A percentile compares a stretch with the other conserved stretches of the same genome.
phyloP scores from a whole-genome alignment of 2,329 filamentous ascomycete species.

The Alternaria burnsii region DNA sequence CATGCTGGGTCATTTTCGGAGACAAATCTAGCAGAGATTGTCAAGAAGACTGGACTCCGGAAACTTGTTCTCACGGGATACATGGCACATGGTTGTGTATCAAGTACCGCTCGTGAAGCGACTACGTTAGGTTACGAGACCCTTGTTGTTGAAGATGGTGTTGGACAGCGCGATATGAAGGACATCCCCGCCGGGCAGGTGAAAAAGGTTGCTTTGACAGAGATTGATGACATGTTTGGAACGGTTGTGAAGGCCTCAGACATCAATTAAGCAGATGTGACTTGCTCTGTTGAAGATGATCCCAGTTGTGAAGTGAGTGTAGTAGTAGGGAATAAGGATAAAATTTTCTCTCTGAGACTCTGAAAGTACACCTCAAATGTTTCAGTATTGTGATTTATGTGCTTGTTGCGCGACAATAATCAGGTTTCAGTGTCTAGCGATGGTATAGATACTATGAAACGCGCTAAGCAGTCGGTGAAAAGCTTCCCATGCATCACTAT shows the following conservation, averaged over 20 bases:
- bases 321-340: not conserved
- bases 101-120: constrained; percentile 2
- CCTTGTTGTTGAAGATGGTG: constrained; percentile 1
- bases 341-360: not conserved
- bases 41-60: not conserved
- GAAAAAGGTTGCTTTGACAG: not conserved
- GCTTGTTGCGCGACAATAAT: not conserved
- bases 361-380: not conserved
- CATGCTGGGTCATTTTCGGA: not conserved
- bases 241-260: not conserved
- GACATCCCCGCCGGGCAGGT: not conserved
- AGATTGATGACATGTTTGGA: constrained; percentile 3
- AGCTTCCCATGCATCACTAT: not conserved
- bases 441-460: not conserved
- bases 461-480: not conserved
- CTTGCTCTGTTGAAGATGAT: too few relatives aligned
- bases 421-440: not conserved
- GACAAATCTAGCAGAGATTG: not conserved
- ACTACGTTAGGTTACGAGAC: not conserved
- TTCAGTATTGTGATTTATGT: not conserved
- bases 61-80: constrained; percentile 1
- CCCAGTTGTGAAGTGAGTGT: not conserved
- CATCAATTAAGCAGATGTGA: not conserved
- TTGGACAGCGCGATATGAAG: not conserved
- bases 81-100: constrained; percentile 2